Conservation (phyloP, 805 yeast genomes). For the Yamadazyma kitorensis region DNA sequence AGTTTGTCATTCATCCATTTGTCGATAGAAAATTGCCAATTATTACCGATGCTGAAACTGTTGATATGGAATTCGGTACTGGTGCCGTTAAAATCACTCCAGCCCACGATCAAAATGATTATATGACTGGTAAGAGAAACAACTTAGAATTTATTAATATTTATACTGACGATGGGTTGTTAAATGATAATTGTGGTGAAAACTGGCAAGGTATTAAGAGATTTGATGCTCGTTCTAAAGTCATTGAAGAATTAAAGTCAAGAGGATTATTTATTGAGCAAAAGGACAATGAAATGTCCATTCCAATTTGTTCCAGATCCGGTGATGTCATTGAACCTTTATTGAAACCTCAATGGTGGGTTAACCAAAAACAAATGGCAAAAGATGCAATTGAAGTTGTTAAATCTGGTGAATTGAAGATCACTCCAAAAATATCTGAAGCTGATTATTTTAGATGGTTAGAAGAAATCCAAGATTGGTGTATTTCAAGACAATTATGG, state of each 20-base stretch:
- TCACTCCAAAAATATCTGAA: constrained; percentile 86
- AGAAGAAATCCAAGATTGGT: constrained; percentile 97
- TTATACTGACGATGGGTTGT: constrained; percentile 84
- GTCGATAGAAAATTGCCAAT: constrained; percentile 83
- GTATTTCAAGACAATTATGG: constrained; percentile 89
- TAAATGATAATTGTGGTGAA: constrained; percentile 86
- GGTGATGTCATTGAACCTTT: constrained; percentile 97
- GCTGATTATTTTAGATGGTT: constrained; percentile 94
- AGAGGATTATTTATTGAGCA: constrained; percentile 69
- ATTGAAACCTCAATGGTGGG: constrained; percentile 99
- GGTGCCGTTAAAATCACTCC: constrained; percentile 99
- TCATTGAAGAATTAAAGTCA: constrained; percentile 74
- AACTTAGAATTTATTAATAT: constrained; percentile 84
- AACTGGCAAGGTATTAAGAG: constrained; percentile 89
- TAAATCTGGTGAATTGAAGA: constrained; percentile 71
- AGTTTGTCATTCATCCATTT: constrained; percentile 87
- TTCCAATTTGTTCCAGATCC: constrained; percentile 92
- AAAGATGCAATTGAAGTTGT: constrained; percentile 83
- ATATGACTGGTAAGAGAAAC: constrained; percentile 93
- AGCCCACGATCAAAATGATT: constrained; percentile 97
- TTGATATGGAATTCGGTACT: constrained; percentile 99
- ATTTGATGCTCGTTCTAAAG: constrained; percentile 87
- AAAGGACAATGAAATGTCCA: constrained; percentile 91
- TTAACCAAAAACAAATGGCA: constrained; percentile 86
- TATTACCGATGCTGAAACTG: constrained; percentile 86